Evolutionary conservation across 768 basidiomycete species (phyloP).

Genomic region (Mycena epipterygia): DNA sequence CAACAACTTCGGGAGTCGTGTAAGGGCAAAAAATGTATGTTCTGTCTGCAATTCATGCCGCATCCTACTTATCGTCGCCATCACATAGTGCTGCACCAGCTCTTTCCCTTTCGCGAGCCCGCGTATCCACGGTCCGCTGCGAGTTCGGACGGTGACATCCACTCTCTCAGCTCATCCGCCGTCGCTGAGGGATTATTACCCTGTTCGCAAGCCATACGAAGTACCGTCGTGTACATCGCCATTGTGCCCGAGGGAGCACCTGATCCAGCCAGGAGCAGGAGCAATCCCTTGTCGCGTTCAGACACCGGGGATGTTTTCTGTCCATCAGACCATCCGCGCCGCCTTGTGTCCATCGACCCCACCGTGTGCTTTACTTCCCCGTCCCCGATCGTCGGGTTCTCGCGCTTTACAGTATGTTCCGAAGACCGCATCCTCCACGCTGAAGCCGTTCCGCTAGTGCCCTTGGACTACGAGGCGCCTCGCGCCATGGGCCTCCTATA

Average conservation of each 20-base stretch:
- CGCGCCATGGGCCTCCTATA: conserved; percentile 59
- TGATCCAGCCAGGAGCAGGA: conserved; percentile 19
- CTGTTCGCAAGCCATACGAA: conserved; percentile 31
- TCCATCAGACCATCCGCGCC: conserved; percentile 62
- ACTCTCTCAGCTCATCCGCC: conserved; percentile 10
- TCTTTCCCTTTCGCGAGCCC: conserved; percentile 48
- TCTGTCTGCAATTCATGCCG: background rate
- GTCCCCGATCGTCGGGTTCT: conserved; percentile 62
- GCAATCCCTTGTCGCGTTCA: conserved; percentile 27
- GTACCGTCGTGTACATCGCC: conserved; percentile 63
- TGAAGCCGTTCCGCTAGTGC: conserved; percentile 59
- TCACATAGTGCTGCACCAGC: conserved; percentile 58
- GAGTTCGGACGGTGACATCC: conserved; percentile 14
- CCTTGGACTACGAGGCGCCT: conserved; percentile 39
- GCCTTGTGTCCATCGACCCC: conserved; percentile 71
- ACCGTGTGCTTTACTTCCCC: conserved; percentile 73
- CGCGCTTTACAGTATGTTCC: conserved; percentile 66
- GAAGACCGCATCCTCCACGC: conserved; percentile 65
- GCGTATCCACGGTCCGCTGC: conserved; percentile 33
- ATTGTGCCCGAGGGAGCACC: conserved; percentile 50
- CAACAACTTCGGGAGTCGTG: conserved; percentile 84
- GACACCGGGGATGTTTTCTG: conserved; percentile 45
- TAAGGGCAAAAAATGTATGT: conserved; percentile 77
- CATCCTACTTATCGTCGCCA: conserved; percentile 9
- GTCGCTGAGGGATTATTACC: conserved; percentile 30